phyloP scores from a whole-genome alignment of 1,284 basidiomycete genomes.

The Melanopsichium pennsylvanicum region DNA sequence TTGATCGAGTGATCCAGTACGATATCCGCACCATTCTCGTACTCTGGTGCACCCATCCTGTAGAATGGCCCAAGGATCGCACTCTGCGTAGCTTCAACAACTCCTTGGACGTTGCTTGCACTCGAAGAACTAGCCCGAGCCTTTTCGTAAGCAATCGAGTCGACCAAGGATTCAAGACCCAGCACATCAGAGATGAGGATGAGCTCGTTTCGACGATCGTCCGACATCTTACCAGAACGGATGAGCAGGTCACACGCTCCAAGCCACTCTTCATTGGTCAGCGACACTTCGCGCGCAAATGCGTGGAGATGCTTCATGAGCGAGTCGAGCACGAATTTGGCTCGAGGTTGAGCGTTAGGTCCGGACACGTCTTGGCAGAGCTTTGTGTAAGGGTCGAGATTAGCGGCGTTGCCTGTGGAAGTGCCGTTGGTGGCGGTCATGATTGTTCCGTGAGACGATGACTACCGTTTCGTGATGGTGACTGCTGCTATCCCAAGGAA shows the following conservation, averaged over 20 bases:
- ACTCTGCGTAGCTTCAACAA: constrained; percentile 23
- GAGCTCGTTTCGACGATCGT: constrained; percentile 66
- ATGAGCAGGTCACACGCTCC: constrained; percentile 65
- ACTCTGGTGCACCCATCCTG: constrained; percentile 60
- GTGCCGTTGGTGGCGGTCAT: constrained; percentile 26
- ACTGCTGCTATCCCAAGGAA: background rate
- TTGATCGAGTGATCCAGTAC: constrained; percentile 55
- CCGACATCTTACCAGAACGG: constrained; percentile 65
- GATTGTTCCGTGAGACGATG: background rate
- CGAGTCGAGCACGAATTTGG: constrained; percentile 64
- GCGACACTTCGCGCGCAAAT: constrained; percentile 65
- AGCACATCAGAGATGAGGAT: constrained; percentile 67
- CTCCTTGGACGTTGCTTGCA: constrained; percentile 25
- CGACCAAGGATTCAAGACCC: constrained; percentile 66
- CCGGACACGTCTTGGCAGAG: constrained; percentile 36
- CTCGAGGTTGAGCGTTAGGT: constrained; percentile 62
- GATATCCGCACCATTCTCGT: constrained; percentile 58
- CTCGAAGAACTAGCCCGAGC: constrained; percentile 16
- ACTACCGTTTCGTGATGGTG: background rate
- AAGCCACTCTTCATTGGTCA: constrained; percentile 67
- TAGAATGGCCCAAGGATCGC: constrained; percentile 67
- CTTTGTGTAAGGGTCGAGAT: constrained; percentile 36
- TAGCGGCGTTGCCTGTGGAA: constrained; percentile 5
- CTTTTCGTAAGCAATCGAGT: constrained; percentile 43
- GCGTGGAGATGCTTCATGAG: constrained; percentile 65